Conservation (phyloP, 305 asterid genomes). For the Fraxinus nigra region DNA sequence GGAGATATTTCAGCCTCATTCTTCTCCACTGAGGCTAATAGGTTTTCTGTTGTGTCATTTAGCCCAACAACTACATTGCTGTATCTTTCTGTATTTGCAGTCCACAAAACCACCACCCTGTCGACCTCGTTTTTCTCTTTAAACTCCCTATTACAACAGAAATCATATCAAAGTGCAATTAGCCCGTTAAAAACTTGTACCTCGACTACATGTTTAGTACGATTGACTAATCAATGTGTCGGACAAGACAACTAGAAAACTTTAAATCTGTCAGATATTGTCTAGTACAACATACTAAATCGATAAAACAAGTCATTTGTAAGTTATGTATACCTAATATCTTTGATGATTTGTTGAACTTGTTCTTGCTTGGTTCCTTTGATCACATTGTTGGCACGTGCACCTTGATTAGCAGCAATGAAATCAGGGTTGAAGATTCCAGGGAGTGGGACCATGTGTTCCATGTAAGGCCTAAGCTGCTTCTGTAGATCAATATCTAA, state of each 20-base stretch:
- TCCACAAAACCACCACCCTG: constrained; percentile 84
- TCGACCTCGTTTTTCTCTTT: constrained; percentile 81
- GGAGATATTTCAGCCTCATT: constrained; percentile 90
- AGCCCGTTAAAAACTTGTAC: neutral
- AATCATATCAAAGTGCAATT: neutral
- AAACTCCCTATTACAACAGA: constrained; percentile 54
- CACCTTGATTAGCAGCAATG: constrained; percentile 95
- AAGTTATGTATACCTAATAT: constrained; percentile 51
- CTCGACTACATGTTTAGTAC: neutral
- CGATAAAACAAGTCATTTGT: neutral
- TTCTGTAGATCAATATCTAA: constrained; percentile 89
- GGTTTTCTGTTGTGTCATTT: constrained; percentile 74
- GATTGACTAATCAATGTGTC: neutral
- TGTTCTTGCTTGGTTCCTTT: constrained; percentile 83
- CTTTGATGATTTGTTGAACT: constrained; percentile 72
- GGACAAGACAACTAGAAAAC: neutral
- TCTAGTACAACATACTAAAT: neutral
- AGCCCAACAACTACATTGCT: constrained; percentile 79
- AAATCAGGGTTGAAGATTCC: constrained; percentile 92
- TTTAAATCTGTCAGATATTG: no score
- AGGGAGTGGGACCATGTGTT: constrained; percentile 95
- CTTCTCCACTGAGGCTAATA: constrained; percentile 73
- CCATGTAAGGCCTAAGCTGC: constrained; percentile 96
- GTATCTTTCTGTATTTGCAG: constrained; percentile 94
- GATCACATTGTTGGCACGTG: constrained; percentile 83